A percentile compares a stretch with the other conserved stretches of the same genome.
Evolutionary conservation across 1,284 basidiomycete species (phyloP).

Genomic region (Marasmius fiardii): DNA sequence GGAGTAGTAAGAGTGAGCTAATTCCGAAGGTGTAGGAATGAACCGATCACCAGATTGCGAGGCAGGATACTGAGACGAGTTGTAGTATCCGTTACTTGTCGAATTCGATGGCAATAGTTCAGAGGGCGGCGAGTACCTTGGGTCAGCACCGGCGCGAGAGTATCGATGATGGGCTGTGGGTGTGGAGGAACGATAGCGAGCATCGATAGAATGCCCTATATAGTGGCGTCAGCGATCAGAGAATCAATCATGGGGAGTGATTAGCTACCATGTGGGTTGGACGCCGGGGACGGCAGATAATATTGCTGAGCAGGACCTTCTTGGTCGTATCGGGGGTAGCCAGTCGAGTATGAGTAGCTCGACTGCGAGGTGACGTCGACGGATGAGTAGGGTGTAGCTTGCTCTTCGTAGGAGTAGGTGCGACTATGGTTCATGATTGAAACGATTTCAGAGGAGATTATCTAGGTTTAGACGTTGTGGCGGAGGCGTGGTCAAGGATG

Average conservation of each 20-base stretch:
- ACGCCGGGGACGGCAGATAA: constrained; percentile 14
- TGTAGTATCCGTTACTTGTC: constrained; percentile 24
- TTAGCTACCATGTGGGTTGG: constrained; percentile 10
- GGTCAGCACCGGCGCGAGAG: constrained; percentile 24
- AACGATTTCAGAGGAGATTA: constrained; percentile 7
- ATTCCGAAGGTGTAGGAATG: constrained; percentile 53
- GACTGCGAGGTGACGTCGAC: background rate
- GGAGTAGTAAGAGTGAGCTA: constrained; percentile 38
- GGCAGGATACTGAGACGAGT: constrained; percentile 24
- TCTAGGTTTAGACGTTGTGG: constrained; percentile 23
- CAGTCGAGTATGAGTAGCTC: constrained; percentile 6
- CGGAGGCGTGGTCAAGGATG: constrained; percentile 24
- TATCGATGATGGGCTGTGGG: constrained; percentile 32
- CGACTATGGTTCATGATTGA: constrained; percentile 33
- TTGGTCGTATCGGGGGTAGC: constrained; percentile 4
- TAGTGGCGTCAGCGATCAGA: constrained; percentile 11
- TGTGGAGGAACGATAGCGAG: constrained; percentile 35
- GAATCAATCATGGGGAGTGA: background rate
- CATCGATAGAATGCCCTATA: constrained; percentile 21
- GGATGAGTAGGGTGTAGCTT: constrained; percentile 24
- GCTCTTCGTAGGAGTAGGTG: constrained; percentile 35
- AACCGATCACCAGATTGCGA: constrained; percentile 34
- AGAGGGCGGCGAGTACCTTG: constrained; percentile 29
- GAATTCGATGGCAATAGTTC: constrained; percentile 17
- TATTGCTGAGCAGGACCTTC: constrained; percentile 30